A percentile compares a stretch with the other conserved stretches of the same genome.
Conservation (phyloP, 495 filamentous ascomycete species). For the Glarea lozoyensis region DNA sequence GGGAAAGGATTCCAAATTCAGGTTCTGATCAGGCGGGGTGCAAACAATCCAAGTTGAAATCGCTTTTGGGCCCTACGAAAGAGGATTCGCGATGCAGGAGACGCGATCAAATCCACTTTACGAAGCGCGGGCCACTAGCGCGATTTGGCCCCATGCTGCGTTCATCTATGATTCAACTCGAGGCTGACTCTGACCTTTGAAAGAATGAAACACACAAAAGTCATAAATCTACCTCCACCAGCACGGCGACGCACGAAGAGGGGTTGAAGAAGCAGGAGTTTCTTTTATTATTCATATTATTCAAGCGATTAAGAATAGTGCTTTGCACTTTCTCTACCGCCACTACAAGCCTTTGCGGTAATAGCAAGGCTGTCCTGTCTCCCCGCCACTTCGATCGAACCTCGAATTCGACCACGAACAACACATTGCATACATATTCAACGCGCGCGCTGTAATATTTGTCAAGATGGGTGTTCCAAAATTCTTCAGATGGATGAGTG, state of each 20-base stretch:
- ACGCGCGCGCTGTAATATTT: conserved; percentile 7
- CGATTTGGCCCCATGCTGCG: neutral
- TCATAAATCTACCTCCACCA: conserved; percentile 1
- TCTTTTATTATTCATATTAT: neutral
- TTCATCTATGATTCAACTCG: neutral
- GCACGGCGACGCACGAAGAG: neutral
- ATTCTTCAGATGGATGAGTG: conserved; percentile 84
- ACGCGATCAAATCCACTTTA: neutral
- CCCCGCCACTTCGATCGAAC: conserved; percentile 5
- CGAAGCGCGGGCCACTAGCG: neutral
- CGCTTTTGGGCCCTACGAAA: too few species aligned
- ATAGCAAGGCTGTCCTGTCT: conserved; percentile 10
- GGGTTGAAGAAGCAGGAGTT: neutral
- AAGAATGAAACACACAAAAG: neutral
- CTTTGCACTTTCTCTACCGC: neutral
- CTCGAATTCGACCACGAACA: conserved; percentile 2
- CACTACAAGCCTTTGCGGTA: conserved; percentile 19
- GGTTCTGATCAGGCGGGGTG: too few species aligned
- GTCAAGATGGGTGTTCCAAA: conserved; percentile 82
- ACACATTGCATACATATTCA: conserved; percentile 3
- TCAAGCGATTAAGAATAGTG: neutral
- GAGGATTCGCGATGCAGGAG: too few species aligned
- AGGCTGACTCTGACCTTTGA: neutral
- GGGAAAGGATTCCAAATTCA: too few species aligned
- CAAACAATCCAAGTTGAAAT: too few species aligned